Evolutionary conservation across 495 filamentous ascomycete genomes (phyloP), one percentile per base, ranked within the genome.

Genomic region (Aspergillus bridgeri): DNA sequence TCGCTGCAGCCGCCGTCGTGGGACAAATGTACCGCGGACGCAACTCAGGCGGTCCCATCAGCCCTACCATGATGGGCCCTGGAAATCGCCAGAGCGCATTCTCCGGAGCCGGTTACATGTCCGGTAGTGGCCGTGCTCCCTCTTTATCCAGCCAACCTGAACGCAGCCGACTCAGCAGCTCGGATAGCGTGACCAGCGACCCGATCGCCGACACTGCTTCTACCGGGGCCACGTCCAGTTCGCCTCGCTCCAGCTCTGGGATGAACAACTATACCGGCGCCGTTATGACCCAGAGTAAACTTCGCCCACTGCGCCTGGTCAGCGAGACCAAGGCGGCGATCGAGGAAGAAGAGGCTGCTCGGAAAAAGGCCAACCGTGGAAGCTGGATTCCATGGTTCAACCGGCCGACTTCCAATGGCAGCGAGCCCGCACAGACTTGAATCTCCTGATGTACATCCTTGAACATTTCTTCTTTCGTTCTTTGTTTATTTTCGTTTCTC

Each of bases 221-320:
- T 58, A 64, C 68, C 5, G 76, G 75, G 19, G 80, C 79, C 7
- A 78, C 80, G 15, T 79, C 78, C 24, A 84, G 79, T 61, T 79
- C 83, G 19, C 79, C 83, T 18, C 79, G 79, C 48, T 80, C 81
- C 53, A 79, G 78, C 63, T 80, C 81, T 51, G 75, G 84, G 42
- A 65, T 75, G 69, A 80, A 75, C 56, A 81, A 80, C 54, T 79
- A 81, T 29, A 81, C 76, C 52, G 68, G 82, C 19, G 80, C 80
- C 6, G 80, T 85, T 19, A 85, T 87, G 73, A 83, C 86, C 42
- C 85, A 89, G 70, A 92, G 85, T 60, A 91, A 90, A 65, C 81
- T 95, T 50, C 81, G 94, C 27, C 94, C 94, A 1, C 74, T 98
- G 65, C 79, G 93, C 43, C 79, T 98, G 11, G 94, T 98, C 27